These are phyloP conservation scores for Nicotiana tabacum DNA, from an alignment of 257 asterid species.

Conservation along the genomic window DNA sequence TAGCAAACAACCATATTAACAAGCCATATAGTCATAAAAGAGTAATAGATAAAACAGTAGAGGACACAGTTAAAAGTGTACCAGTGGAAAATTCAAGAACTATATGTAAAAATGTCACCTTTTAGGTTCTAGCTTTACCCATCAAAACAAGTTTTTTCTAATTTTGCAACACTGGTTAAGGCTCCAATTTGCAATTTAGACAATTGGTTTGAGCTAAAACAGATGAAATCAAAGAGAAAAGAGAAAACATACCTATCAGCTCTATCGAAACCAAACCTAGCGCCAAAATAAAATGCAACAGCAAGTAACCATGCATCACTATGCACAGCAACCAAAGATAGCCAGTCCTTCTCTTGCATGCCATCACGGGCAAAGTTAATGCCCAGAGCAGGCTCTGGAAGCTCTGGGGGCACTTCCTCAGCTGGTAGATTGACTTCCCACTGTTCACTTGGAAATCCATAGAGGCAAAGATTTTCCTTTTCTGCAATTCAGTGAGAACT, in stretches of 20 bases:
- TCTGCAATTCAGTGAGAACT: slow-evolving; percentile 27
- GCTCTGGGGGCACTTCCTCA: slow-evolving; percentile 86
- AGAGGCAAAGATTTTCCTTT: slow-evolving; percentile 73
- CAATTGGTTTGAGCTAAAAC: too few relatives aligned
- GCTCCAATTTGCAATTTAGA: too few relatives aligned
- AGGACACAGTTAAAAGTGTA: too few relatives aligned
- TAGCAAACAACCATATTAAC: too few relatives aligned
- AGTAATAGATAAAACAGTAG: too few relatives aligned
- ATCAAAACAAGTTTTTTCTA: too few relatives aligned
- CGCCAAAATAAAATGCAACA: slow-evolving; percentile 71
- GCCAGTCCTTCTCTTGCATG: slow-evolving; percentile 77
- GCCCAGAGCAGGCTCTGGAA: slow-evolving; percentile 81
- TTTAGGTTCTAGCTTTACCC: too few relatives aligned
- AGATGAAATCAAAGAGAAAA: neutral
- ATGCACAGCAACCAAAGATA: slow-evolving; percentile 75
- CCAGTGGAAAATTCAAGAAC: too few relatives aligned
- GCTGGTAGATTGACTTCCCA: slow-evolving; percentile 83
- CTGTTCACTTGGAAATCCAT: slow-evolving; percentile 60
- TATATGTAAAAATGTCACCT: too few relatives aligned
- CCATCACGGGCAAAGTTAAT: slow-evolving; percentile 84
- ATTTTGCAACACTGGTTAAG: too few relatives aligned
- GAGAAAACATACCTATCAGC: slow-evolving; percentile 50
- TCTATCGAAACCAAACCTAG: slow-evolving; percentile 65
- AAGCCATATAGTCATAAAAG: too few relatives aligned
- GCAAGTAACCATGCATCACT: slow-evolving; percentile 81